Evolutionary conservation across 345 rosid genomes (phyloP).

Genomic region (Ceriops decandra): DNA sequence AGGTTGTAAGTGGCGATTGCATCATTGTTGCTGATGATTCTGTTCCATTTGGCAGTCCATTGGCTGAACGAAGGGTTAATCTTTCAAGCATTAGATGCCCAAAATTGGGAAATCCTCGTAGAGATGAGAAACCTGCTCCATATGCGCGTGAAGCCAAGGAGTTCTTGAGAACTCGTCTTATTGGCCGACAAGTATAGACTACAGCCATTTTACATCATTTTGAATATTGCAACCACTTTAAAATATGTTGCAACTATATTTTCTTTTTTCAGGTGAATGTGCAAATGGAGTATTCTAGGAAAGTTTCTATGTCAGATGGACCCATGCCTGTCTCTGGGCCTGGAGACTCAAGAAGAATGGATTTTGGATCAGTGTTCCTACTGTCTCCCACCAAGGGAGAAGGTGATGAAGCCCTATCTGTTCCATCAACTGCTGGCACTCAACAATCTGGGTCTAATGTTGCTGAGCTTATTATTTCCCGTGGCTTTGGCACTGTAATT

Average conservation of each 20-base stretch:
- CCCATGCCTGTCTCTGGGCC: conserved; percentile 45
- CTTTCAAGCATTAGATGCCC: conserved; percentile 95
- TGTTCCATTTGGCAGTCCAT: conserved; percentile 68
- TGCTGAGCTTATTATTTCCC: conserved; percentile 73
- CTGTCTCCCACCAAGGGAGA: conserved; percentile 56
- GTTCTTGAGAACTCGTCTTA: conserved; percentile 70
- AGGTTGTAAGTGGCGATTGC: conserved; percentile 97
- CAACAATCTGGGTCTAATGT: conserved; percentile 68
- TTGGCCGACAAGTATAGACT: conserved; percentile 62
- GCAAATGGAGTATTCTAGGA: conserved; percentile 95
- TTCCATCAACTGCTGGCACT: conserved; percentile 33
- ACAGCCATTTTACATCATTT: background rate
- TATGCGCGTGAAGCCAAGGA: conserved; percentile 95
- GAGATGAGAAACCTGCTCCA: conserved; percentile 86
- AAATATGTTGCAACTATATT: background rate
- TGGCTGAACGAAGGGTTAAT: conserved; percentile 82
- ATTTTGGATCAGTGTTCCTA: conserved; percentile 90
- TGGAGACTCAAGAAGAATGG: conserved; percentile 77
- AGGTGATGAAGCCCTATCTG: conserved; percentile 48
- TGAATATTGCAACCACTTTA: background rate
- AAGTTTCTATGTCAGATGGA: conserved; percentile 62
- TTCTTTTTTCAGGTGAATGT: conserved; percentile 62
- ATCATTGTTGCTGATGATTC: conserved; percentile 89
- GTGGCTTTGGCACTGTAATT: conserved; percentile 79
- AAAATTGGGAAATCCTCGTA: conserved; percentile 82